Base-by-base conservation (phyloP, 2,329 filamentous ascomycete species). In the Neonectria punicea region DNA sequence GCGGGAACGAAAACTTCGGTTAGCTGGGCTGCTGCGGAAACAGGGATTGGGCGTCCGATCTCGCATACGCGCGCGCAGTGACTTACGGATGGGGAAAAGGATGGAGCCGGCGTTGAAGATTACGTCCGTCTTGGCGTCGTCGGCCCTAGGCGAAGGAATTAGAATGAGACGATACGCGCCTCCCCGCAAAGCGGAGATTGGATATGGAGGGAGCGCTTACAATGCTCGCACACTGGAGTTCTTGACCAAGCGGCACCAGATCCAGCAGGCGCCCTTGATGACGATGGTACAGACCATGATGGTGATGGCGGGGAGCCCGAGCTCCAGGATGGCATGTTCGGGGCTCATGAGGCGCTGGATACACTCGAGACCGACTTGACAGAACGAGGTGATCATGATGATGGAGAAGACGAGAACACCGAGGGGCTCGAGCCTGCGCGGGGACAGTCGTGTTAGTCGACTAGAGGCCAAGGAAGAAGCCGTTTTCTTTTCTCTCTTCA, bases 81-180 rank as follows among this genome's bases (percentile, higher is more conserved):
- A 78, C 83, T 68, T 78, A 88, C 86, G 74, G 9, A 97, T 87
- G 1, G 94, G 94, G 75, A 97, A 97, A 25, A 96, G 85, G 74
- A 97, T 96, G 68, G 92, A 94, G 74, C 96, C 95, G 1, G 88
- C 89, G 80, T 97, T 97, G 86, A 97, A 97, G 34, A 97, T 89
- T 30, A 97, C 92, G 74, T 97, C 92, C 0, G 92, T 91, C 74
- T 84, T 82, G 57, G 84, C 84, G 67, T 86, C 84, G 30, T 85
- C 82, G 36, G 84, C 84, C 58, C 82, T 84, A 58, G 32, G 44
- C 3, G 53, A 41, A 55, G 55, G 47, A 22, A 41, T 69, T 65
- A 67, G 64, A 20, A 43, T 32, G 36, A 39, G 30, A 10, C 9
- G 30, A 30, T 8, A 10, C n/a, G 75, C 61, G 39, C 39, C 22